Base-by-base conservation (phyloP, 1,139 yeast species). In the Blastobotrys petasosporus region DNA sequence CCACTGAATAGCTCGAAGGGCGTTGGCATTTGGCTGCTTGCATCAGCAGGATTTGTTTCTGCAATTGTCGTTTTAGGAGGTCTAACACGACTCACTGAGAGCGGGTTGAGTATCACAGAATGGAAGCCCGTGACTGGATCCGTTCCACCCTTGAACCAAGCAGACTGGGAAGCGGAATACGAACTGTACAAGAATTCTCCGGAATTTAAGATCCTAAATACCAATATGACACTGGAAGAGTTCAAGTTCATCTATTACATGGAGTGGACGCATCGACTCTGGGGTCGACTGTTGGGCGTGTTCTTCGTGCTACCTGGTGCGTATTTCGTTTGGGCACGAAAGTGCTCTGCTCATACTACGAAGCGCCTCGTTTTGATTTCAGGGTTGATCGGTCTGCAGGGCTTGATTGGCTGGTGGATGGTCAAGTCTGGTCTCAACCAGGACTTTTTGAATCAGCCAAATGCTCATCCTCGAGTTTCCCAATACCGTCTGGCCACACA, bases 331-430 rank as follows among this genome's bases (percentile, higher is more conserved):
- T 70, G 73, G 29, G 69, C 81, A 1, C 77, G 79, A 39, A 79
- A 72, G 55, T 79, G 90, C n/a, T 80, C 88, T 2, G 67, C 77
- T 2, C 81, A 79, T 53, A 82, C 86, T 2, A 82, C 88, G 42
- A 71, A 71, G 49, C 74, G 88, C 52, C 71, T 92, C 15, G 66
- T 85, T 23, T 84, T 85, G 1, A 76, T 94, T 43, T 77, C 95
- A 36, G 80, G 76, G 0, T 70, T 92, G 45, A 73, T 94, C 49
- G 98, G 96, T 10, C 69, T 94, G 40, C 98, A 94, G 71, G 98
- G 98, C 41, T 83, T 82, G 46, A 84, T 94, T 57, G 98, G 98
- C 33, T 94, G 98, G 98, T 94, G 99, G 99, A 94, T 94, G 99
- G 98, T 94, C 48, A 82, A 85, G 59, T 86, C 96, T 5, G 99